Conservation (phyloP, 768 basidiomycete genomes). For the Mycena leptocephala region DNA sequence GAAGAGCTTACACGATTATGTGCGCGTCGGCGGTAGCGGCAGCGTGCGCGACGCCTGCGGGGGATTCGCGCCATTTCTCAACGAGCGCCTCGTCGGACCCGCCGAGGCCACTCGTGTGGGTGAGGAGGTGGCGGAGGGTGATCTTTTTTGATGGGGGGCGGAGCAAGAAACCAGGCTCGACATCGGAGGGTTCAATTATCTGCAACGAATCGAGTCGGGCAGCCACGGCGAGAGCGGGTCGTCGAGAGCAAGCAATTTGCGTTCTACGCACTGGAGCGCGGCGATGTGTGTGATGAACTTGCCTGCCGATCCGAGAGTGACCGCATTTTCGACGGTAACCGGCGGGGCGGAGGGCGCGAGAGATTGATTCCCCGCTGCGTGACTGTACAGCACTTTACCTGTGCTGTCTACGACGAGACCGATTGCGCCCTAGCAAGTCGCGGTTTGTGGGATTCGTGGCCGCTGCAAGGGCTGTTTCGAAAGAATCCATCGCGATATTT, state of each 20-base stretch:
- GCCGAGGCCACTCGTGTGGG: constrained; percentile 27
- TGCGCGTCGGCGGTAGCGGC: background rate
- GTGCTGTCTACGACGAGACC: too few relatives aligned
- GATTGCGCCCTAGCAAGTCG: constrained; percentile 20
- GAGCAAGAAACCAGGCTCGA: constrained; percentile 10
- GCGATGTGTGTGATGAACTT: constrained; percentile 33
- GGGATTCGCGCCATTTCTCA: constrained; percentile 12
- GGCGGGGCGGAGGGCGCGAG: constrained; percentile 7
- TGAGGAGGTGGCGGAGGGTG: too few relatives aligned
- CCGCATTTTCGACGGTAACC: background rate
- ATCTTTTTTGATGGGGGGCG: background rate
- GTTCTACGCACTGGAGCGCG: constrained; percentile 31
- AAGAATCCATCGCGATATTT: constrained; percentile 27
- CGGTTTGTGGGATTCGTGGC: constrained; percentile 12
- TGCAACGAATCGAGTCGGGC: constrained; percentile 17
- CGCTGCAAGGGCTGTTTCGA: constrained; percentile 15
- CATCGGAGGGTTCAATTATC: background rate
- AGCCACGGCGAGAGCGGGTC: constrained; percentile 16
- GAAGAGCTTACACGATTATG: background rate
- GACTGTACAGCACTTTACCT: too few relatives aligned
- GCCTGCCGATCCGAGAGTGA: constrained; percentile 28
- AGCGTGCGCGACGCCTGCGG: background rate
- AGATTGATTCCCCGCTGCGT: too few relatives aligned
- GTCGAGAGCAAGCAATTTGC: constrained; percentile 14
- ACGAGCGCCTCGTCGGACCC: constrained; percentile 17